A percentile compares a stretch with the other conserved stretches of the same genome.
Evolutionary conservation across 768 basidiomycete species (phyloP).

Genomic region (Hydnum rufescens): DNA sequence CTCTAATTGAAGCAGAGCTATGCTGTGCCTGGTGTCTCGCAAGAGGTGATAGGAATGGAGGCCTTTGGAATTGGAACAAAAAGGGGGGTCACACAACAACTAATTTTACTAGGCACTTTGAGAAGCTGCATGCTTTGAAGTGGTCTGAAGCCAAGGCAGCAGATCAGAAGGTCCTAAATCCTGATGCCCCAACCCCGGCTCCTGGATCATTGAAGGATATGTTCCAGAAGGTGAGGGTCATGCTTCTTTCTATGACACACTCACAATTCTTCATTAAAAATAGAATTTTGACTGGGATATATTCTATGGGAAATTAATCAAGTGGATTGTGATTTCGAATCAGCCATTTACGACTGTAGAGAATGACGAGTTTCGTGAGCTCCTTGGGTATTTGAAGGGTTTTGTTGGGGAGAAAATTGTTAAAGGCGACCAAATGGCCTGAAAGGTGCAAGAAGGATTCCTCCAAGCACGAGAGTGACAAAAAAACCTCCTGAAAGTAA

Average conservation of each 20-base stretch:
- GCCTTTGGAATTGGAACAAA: too few species aligned
- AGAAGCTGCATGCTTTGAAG: neutral
- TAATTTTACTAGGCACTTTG: neutral
- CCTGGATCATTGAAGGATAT: neutral
- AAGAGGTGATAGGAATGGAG: too few species aligned
- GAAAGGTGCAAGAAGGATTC: neutral
- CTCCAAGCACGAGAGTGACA: neutral
- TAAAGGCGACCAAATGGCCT: constrained; percentile 2
- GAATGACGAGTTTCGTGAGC: constrained; percentile 6
- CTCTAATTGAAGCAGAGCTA: too few species aligned
- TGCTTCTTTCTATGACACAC: neutral
- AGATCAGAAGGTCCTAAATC: neutral
- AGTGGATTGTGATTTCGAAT: constrained; percentile 10
- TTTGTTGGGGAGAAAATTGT: constrained; percentile 7
- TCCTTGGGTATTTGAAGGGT: constrained; percentile 12
- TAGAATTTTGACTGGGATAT: neutral
- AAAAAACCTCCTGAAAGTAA: neutral
- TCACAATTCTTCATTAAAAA: neutral
- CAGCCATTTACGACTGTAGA: constrained; percentile 12
- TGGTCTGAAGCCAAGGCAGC: neutral
- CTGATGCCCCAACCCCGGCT: neutral
- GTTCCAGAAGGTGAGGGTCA: neutral
- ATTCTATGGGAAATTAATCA: neutral
- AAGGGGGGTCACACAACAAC: too few species aligned
- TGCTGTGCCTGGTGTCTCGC: too few species aligned